phyloP scores from a whole-genome alignment of 2,329 filamentous ascomycete genomes.

The Knufia fluminis region DNA sequence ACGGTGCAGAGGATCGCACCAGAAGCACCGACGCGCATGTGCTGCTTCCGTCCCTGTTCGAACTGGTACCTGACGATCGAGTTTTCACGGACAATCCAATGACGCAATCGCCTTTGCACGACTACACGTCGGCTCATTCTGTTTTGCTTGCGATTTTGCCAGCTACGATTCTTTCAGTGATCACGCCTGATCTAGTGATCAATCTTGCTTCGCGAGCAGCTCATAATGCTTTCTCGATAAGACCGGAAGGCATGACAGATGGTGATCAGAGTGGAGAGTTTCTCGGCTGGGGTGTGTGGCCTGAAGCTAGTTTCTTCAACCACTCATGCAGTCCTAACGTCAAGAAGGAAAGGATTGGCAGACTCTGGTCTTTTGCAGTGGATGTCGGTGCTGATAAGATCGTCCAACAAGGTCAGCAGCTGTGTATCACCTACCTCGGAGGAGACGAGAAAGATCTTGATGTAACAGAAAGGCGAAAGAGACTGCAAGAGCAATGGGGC shows the following conservation, averaged over 20 bases:
- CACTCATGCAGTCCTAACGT: conserved; percentile 15
- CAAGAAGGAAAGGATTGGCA: conserved; percentile 9
- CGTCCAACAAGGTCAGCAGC: conserved; percentile 10
- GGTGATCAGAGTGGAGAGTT: conserved; percentile 13
- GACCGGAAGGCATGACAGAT: conserved; percentile 8
- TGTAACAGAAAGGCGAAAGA: conserved; percentile 8
- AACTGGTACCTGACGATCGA: neutral
- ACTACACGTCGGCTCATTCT: conserved; percentile 9
- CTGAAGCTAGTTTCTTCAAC: conserved; percentile 15
- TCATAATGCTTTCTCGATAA: conserved; percentile 16
- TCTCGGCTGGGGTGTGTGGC: conserved; percentile 15
- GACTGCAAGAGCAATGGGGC: conserved; percentile 11
- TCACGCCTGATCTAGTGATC: neutral
- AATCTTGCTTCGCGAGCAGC: conserved; percentile 10
- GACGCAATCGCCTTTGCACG: neutral
- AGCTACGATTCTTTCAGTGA: neutral
- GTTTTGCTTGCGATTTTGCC: conserved; percentile 9
- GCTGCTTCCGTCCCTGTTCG: conserved; percentile 1
- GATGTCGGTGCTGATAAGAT: neutral
- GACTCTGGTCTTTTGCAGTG: conserved; percentile 11
- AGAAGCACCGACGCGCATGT: neutral
- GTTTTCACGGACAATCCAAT: neutral
- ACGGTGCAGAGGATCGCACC: neutral
- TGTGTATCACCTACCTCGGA: conserved; percentile 18
- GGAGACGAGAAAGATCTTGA: conserved; percentile 14